Conservation (phyloP, 345 rosid species). For the Salix suchowensis region DNA sequence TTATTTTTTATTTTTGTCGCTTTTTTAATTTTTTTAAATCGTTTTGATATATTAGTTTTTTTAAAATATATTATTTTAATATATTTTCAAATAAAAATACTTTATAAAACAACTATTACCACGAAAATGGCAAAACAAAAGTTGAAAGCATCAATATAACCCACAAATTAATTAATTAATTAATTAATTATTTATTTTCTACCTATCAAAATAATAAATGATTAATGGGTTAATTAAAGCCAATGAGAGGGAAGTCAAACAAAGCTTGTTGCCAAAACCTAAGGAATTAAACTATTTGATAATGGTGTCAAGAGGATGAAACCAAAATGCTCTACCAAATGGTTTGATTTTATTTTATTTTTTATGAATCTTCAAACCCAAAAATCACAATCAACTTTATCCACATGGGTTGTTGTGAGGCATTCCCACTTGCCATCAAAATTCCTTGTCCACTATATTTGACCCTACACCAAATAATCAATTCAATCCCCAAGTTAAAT, state of each 20-base stretch:
- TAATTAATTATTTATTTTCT: too few species aligned
- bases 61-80: too few species aligned
- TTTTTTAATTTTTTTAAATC: too few species aligned
- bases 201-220: not conserved
- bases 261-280: not conserved
- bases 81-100: too few species aligned
- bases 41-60: too few species aligned
- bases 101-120: too few species aligned
- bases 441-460: slow-evolving; percentile 14
- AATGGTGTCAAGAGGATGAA: not conserved
- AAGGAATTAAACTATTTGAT: not conserved
- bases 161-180: too few species aligned
- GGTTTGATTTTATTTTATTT: not conserved
- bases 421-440: slow-evolving; percentile 7
- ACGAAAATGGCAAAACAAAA: too few species aligned
- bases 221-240: slow-evolving; percentile 1
- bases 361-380: slow-evolving; percentile 5
- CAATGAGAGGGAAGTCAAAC: slow-evolving; percentile 13
- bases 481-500: not conserved
- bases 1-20: too few species aligned
- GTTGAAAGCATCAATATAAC: not conserved
- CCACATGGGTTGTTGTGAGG: slow-evolving; percentile 28
- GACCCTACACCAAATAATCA: slow-evolving; percentile 21
- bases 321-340: not conserved
- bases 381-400: slow-evolving; percentile 25